Base-by-base conservation (phyloP, 2,329 filamentous ascomycete genomes). In the Pezizomycotina sp. region DNA sequence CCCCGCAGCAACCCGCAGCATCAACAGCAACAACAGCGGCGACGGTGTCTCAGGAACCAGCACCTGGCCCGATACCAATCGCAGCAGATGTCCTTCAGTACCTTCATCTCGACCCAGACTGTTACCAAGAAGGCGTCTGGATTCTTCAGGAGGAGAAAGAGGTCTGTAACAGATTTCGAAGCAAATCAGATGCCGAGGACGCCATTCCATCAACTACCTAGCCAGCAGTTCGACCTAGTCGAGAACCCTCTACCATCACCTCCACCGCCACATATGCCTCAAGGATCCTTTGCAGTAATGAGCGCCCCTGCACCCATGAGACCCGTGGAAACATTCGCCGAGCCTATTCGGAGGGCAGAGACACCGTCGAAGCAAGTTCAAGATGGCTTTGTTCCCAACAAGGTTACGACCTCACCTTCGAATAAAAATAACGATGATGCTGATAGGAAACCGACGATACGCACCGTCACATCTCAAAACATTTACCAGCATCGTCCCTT, bases 71-170 rank as follows among this genome's bases (percentile, higher is more conserved):
- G 66, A 2, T 65, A 65, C 4, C 58, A 66, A 39, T 66, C 71
- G 46, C 64, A 65, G 21, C 60, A 64, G 31, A 62, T 60, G 35
- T 51, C 56, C 13, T 49, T 47, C 23, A 52, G 35, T 27, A 55
- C 62, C 10, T 62, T 65, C 38, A 59, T 62, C 13, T 36, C 47
- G 28, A 43, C 47, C 25, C 48, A 48, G 20, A 32, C 47, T 33
- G 41, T 53, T 3, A 61, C 93, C 33, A 78, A 80, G 51, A 93
- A 93, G 63, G 93, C 93, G 57, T 71, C 81, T 3, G 91, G 86
- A 1, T 95, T 98, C 60, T 95, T 95, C 61, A 71, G 89, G 45
- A 69, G 89, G 42, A 71, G 84, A 46, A 95, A 95, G 68, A 91
- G 86, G 66, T 92, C 84, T 4, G 59, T 82, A 21, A 69, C 72